A percentile compares a stretch with the other conserved stretches of the same genome.
phyloP scores from a whole-genome alignment of 176 grass and related monocot species.

The Pontederia crassipes region DNA sequence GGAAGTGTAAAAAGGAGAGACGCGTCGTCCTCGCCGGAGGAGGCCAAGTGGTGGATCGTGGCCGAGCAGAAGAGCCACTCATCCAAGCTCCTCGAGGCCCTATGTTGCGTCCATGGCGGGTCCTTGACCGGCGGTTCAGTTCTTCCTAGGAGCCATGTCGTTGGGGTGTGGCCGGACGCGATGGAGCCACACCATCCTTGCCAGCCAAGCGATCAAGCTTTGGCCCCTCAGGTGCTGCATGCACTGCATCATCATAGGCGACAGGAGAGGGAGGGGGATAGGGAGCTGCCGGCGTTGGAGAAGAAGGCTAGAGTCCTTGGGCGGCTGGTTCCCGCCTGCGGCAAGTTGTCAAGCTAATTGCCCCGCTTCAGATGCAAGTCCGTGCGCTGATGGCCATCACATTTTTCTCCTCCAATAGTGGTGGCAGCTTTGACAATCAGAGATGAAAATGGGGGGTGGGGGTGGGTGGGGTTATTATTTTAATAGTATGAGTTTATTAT shows the following conservation, averaged over 20 bases:
- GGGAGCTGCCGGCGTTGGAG: conserved; percentile 28
- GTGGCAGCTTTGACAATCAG: neutral
- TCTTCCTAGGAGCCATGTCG: neutral
- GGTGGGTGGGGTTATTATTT: no score
- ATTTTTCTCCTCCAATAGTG: conserved; percentile 47
- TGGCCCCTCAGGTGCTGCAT: conserved; percentile 27
- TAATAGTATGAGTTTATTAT: no score
- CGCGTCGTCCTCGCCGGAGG: no score
- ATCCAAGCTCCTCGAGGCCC: conserved; percentile 70
- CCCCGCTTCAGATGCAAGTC: conserved; percentile 89
- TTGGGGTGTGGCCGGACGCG: conserved; percentile 61
- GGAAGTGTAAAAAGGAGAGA: no score
- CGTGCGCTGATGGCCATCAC: conserved; percentile 69
- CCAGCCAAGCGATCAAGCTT: conserved; percentile 28
- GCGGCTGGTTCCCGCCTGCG: conserved; percentile 64
- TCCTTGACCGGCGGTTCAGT: neutral
- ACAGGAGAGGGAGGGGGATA: neutral
- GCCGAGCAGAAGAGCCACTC: conserved; percentile 70
- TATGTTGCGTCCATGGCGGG: conserved; percentile 39
- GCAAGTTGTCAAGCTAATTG: conserved; percentile 81
- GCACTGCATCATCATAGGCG: neutral
- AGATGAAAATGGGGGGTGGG: no score
- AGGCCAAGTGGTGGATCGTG: no score
- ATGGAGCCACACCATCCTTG: conserved; percentile 92
- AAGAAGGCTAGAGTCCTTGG: conserved; percentile 63